Percentiles rank a stretch among this genome's conserved stretches.
Conservation (phyloP, 2,329 filamentous ascomycete species). For the Sodiomyces alkalinus region DNA sequence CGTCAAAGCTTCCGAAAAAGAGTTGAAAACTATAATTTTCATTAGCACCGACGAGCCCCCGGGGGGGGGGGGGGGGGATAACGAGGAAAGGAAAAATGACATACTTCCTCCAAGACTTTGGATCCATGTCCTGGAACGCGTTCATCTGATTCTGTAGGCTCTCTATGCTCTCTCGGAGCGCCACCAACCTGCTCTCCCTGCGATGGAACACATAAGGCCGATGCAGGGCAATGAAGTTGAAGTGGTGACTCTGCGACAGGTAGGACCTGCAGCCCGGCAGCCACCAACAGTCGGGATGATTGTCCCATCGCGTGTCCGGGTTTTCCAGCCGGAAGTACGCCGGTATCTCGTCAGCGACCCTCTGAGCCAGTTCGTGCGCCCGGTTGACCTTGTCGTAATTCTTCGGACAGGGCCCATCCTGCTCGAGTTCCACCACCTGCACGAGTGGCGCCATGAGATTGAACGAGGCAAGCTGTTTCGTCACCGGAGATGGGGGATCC, state of each 20-base stretch:
- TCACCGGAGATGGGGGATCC: conserved; percentile 42
- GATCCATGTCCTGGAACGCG: conserved; percentile 31
- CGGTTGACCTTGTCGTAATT: conserved; percentile 37
- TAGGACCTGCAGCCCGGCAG: conserved; percentile 28
- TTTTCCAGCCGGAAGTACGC: conserved; percentile 37
- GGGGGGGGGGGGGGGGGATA: no score
- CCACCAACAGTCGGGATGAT: conserved; percentile 37
- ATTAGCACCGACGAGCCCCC: no score
- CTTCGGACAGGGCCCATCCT: conserved; percentile 37
- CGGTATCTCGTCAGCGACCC: conserved; percentile 32
- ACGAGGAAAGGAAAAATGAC: no score
- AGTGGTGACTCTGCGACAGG: conserved; percentile 28
- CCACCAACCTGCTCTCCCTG: conserved; percentile 34
- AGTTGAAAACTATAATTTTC: conserved; percentile 27
- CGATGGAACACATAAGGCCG: conserved; percentile 47
- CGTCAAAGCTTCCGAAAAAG: conserved; percentile 50
- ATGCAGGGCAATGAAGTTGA: conserved; percentile 44
- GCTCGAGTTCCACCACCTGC: conserved; percentile 39
- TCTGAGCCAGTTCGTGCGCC: conserved; percentile 34
- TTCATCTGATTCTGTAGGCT: conserved; percentile 39
- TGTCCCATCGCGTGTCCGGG: conserved; percentile 41
- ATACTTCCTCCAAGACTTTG: conserved; percentile 31
- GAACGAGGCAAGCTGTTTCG: conserved; percentile 34
- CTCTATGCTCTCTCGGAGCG: conserved; percentile 37
- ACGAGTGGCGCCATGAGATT: conserved; percentile 31